These are phyloP conservation scores for Cladosporium phlei DNA, from an alignment of 2,329 filamentous ascomycete genomes.

Conservation along the genomic window DNA sequence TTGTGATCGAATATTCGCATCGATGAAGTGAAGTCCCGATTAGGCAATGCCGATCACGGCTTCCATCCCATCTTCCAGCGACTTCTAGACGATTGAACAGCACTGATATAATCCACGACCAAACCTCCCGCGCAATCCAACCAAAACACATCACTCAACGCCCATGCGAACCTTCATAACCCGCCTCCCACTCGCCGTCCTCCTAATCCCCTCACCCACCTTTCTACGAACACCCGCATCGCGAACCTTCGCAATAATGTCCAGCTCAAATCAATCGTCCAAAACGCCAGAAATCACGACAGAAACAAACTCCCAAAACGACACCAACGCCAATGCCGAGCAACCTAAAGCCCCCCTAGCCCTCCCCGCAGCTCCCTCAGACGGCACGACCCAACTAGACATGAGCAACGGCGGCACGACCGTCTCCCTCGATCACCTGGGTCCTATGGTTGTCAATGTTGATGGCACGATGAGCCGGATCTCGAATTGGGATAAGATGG, in stretches of 20 bases:
- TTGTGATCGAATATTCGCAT: no score
- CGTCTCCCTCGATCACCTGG: slow-evolving; percentile 62
- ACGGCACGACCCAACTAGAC: slow-evolving; percentile 27
- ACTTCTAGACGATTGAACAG: slow-evolving; percentile 2
- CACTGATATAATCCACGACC: neutral
- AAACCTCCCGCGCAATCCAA: neutral
- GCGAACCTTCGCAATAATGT: slow-evolving; percentile 6
- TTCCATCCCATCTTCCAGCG: slow-evolving; percentile 3
- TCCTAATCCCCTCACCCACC: neutral
- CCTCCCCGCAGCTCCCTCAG: slow-evolving; percentile 20
- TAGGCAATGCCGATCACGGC: neutral
- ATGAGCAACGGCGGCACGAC: slow-evolving; percentile 31
- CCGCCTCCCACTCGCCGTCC: neutral
- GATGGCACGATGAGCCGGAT: slow-evolving; percentile 69
- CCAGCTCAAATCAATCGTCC: neutral
- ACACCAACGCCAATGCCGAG: neutral
- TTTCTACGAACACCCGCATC: neutral
- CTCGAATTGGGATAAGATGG: slow-evolving; percentile 69
- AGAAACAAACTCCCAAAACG: neutral
- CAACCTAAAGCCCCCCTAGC: slow-evolving; percentile 15
- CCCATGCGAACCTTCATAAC: slow-evolving; percentile 7
- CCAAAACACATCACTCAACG: neutral
- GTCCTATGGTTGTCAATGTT: slow-evolving; percentile 68
- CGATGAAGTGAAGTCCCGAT: neutral
- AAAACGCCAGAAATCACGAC: neutral